Base-by-base conservation (phyloP, 2,329 filamentous ascomycete species). In the Sporothrix globosa region DNA sequence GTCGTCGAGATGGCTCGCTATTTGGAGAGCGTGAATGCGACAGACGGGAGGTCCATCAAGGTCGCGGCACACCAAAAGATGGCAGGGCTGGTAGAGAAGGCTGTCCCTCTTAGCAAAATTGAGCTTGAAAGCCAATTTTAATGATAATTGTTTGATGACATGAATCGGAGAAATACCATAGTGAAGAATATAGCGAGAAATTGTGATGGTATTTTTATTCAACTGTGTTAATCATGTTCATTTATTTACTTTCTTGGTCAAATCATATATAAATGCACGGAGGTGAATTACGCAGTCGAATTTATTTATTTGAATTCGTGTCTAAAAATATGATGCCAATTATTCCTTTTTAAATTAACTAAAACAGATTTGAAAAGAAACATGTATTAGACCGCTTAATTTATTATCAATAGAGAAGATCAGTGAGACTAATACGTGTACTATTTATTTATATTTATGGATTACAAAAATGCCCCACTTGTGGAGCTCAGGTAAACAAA, bases 1-100 rank as follows among this genome's bases (percentile, higher is more conserved):
- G 7, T 75, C 19, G 70, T 77, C 19, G 75, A 77, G 30, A 78
- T 72, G 60, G 77, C 76, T 1, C 68, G 56, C 13, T 75, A 74
- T 46, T 65, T 77, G 34, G 70, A 68, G 39, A 69, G 66, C 27
- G 11, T 67, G 2, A 53, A 19, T 24, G 30, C 2, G 21, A 34
- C n/a, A 5, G 21, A 11, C 24, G n/a, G 24, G 13, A n/a, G 27
- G 10, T 0, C 44, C 5, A 39, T 74, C 13, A 71, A 74, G 50
- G 73, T 76, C 19, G 39, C 73, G 27, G 69, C 67, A 3, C 74
- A 77, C 72, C 67, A 72, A 46, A 66, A 61, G 3, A 48, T 78
- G 67, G 72, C 76, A 4, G 69, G 72, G 5, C 72, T 78, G 3
- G 76, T 78, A 7, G 71, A 76, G 67, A 60, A 68, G 30, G 73